Percentiles rank a stretch among this genome's conserved stretches.
These are phyloP conservation scores for Penicillium brasilianum DNA, from an alignment of 2,329 filamentous ascomycete genomes.

Conservation along the genomic window DNA sequence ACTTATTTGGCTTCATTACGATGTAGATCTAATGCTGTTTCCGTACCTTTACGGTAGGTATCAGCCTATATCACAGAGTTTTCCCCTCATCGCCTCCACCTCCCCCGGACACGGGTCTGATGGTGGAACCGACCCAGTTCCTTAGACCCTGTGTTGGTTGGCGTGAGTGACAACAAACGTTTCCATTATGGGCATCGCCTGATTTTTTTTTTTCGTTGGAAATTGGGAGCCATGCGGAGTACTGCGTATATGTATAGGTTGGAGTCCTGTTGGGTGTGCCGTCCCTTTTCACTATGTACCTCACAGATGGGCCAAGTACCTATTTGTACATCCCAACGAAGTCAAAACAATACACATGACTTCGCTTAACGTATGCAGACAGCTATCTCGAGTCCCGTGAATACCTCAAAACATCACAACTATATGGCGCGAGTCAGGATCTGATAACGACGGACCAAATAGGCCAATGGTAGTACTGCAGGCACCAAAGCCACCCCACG, in stretches of 20 bases:
- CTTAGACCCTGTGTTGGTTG: background rate
- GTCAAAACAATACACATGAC: background rate
- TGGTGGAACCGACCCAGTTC: background rate
- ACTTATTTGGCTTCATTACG: background rate
- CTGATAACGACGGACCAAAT: slow-evolving; percentile 10
- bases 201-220: background rate
- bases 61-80: background rate
- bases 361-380: background rate
- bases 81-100: background rate
- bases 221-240: background rate
- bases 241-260: background rate
- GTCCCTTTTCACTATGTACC: background rate
- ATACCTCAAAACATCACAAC: background rate
- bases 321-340: too few species aligned
- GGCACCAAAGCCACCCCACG: slow-evolving; percentile 1
- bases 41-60: background rate
- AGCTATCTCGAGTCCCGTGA: background rate
- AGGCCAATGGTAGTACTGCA: slow-evolving; percentile 9
- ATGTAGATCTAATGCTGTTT: background rate
- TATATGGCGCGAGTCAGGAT: background rate
- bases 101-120: background rate
- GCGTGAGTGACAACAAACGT: background rate
- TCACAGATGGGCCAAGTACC: background rate
- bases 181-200: background rate
- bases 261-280: too few species aligned